Conservation (phyloP, 2,329 filamentous ascomycete species). For the Pseudogymnoascus sp. region DNA sequence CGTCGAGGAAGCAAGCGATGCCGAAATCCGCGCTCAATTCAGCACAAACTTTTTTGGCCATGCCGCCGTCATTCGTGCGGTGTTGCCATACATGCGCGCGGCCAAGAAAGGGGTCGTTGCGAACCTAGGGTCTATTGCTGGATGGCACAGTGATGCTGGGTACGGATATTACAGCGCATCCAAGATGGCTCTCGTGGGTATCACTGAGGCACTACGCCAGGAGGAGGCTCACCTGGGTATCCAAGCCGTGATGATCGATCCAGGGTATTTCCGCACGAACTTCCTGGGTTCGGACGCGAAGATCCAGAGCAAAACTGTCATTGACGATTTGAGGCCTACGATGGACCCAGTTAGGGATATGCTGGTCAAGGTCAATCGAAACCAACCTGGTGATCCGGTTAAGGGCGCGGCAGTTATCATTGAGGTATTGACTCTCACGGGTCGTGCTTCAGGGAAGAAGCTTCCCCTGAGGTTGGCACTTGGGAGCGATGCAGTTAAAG, state of each 20-base stretch:
- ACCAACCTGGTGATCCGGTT: slow-evolving; percentile 35
- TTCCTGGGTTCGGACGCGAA: slow-evolving; percentile 30
- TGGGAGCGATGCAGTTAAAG: slow-evolving; percentile 30
- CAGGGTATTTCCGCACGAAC: slow-evolving; percentile 45
- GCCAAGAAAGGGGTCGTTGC: slow-evolving; percentile 37
- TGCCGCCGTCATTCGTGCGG: slow-evolving; percentile 42
- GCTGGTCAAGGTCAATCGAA: slow-evolving; percentile 26
- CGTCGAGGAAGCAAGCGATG: slow-evolving; percentile 36
- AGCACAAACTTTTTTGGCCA: slow-evolving; percentile 49
- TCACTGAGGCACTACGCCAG: slow-evolving; percentile 36
- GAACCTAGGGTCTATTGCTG: slow-evolving; percentile 42
- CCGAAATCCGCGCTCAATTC: slow-evolving; percentile 38
- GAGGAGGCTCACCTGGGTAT: slow-evolving; percentile 42
- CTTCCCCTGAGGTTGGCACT: slow-evolving; percentile 28
- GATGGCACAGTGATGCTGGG: slow-evolving; percentile 33
- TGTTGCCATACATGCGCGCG: slow-evolving; percentile 40
- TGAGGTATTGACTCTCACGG: slow-evolving; percentile 30
- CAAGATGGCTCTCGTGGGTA: slow-evolving; percentile 39
- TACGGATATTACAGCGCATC: slow-evolving; percentile 40
- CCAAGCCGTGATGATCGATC: slow-evolving; percentile 40
- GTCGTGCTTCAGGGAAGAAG: slow-evolving; percentile 29
- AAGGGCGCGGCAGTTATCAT: slow-evolving; percentile 34
- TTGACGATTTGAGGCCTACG: slow-evolving; percentile 11
- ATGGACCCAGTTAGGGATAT: slow-evolving; percentile 13
- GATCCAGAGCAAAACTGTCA: slow-evolving; percentile 2